Evolutionary conservation across 257 asterid species (phyloP), one percentile per base, ranked within the genome.

Genomic region (Thymus mandschuricus): DNA sequence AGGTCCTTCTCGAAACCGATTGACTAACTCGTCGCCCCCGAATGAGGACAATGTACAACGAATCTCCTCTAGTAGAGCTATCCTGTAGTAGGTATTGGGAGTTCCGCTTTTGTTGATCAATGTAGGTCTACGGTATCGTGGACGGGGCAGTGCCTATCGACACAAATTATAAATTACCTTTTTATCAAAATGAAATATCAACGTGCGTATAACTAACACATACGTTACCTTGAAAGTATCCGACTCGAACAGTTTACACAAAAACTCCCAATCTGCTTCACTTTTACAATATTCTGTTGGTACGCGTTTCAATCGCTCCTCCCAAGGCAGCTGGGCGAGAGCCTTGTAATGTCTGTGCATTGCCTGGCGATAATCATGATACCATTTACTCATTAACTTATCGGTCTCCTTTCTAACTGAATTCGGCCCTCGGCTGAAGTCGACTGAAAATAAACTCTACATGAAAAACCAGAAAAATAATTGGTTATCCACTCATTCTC

Each of bases 311-410:
- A 65, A 44, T 30, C 70, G 43, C 29, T 65, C 70, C 70, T 65
- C 70, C 70, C 57, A 65, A 29, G 70, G 58, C 44, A 65, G 30
- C 29, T 65, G 13, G 0, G 12, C 2, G n/a, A 65, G 44, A 30
- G 44, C n/a, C 46, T 48, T 65, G 45, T 65, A 65, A 30, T 64
- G 70, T 46, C 8, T 44, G 43, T 64, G 70, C 70, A 64, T 64
- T 6, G 10, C 45, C 41, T 12, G 70, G 70, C 57, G 70, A 41
- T 29, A 29, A 13, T 48, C 44, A 12, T 44, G 57, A 30, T 46
- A 65, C 3, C 58, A 30, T 12, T 13, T 46, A 31, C 57, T 48
- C 70, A 65, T 65, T 8, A 65, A 10, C 2, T 30, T 65, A 11
- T 65, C 58, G 3, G 31, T 65, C 45, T 30, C 58, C 8, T 46